Percentiles rank a stretch among this genome's conserved stretches.
phyloP scores from a whole-genome alignment of 257 asterid genomes.

The Henckelia pumila region DNA sequence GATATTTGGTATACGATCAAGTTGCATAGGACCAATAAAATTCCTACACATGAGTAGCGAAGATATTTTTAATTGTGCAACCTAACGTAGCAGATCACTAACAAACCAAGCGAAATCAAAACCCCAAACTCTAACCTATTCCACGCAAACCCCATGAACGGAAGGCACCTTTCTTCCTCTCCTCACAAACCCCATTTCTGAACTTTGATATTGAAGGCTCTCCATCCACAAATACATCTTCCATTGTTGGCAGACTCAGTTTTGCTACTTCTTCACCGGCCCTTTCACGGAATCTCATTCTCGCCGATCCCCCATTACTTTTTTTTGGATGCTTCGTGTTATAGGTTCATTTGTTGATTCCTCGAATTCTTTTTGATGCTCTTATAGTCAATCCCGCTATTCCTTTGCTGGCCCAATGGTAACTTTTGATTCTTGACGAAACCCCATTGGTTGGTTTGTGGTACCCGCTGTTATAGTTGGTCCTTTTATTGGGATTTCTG shows the following conservation, averaged over 20 bases:
- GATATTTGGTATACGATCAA: too few species aligned
- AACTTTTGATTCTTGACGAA: conserved; percentile 1
- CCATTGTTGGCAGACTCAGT: not conserved
- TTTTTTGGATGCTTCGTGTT: not conserved
- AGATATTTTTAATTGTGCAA: conserved; percentile 10
- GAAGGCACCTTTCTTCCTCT: too few species aligned
- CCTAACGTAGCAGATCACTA: conserved; percentile 22
- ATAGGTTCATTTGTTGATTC: not conserved
- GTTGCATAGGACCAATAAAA: too few species aligned
- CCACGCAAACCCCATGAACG: conserved; percentile 32
- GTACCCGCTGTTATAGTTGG: not conserved
- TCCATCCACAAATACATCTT: not conserved
- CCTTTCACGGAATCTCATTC: not conserved
- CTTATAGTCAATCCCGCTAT: not conserved
- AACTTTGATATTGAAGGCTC: not conserved
- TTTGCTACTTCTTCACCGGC: not conserved
- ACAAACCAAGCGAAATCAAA: not conserved
- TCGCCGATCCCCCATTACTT: not conserved
- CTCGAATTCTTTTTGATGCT: not conserved
- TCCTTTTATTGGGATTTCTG: conserved; percentile 10
- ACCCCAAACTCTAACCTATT: conserved; percentile 20
- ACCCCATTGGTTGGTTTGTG: conserved; percentile 16
- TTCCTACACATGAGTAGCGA: not conserved
- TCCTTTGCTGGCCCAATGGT: not conserved
- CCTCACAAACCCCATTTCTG: conserved; percentile 3